phyloP scores from a whole-genome alignment of 768 basidiomycete genomes.

The Phlebiopsis flavidoalba region DNA sequence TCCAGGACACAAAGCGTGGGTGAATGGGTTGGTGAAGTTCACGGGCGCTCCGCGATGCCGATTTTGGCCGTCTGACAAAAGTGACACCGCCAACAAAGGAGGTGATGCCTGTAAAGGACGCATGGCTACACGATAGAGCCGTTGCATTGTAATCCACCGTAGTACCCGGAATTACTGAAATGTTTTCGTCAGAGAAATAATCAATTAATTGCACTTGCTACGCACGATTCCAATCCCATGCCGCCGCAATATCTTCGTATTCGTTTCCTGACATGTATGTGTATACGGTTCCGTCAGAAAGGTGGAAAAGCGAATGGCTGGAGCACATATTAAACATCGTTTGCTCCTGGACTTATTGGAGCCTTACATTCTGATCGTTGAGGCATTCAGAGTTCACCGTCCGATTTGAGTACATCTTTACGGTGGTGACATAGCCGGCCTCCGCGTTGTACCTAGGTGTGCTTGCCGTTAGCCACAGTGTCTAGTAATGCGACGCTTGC shows the following conservation, averaged over 20 bases:
- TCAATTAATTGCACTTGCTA: neutral
- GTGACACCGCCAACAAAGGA: conserved; percentile 66
- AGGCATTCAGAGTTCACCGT: conserved; percentile 60
- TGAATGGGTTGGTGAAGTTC: conserved; percentile 63
- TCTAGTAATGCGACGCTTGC: neutral
- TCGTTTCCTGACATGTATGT: conserved; percentile 63
- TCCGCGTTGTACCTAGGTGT: conserved; percentile 57
- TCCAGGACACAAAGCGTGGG: conserved; percentile 50
- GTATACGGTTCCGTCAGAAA: conserved; percentile 59
- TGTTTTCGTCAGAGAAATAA: neutral
- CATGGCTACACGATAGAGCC: conserved; percentile 40
- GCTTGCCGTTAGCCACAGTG: neutral
- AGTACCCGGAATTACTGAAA: conserved; percentile 56
- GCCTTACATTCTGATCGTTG: conserved; percentile 55
- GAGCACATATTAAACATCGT: neutral
- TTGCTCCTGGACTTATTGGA: neutral
- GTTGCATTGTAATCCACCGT: conserved; percentile 62
- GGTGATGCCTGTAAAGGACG: conserved; percentile 41
- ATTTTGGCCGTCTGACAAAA: conserved; percentile 48
- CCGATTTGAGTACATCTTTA: conserved; percentile 59
- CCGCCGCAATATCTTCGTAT: conserved; percentile 67
- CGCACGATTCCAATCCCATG: conserved; percentile 67
- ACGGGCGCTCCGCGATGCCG: conserved; percentile 58
- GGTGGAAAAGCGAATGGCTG: conserved; percentile 64
- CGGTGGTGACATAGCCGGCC: conserved; percentile 49